Evolutionary conservation across 2,329 filamentous ascomycete species (phyloP), one percentile per base, ranked within the genome.

Genomic region (Penicillium sp.): DNA sequence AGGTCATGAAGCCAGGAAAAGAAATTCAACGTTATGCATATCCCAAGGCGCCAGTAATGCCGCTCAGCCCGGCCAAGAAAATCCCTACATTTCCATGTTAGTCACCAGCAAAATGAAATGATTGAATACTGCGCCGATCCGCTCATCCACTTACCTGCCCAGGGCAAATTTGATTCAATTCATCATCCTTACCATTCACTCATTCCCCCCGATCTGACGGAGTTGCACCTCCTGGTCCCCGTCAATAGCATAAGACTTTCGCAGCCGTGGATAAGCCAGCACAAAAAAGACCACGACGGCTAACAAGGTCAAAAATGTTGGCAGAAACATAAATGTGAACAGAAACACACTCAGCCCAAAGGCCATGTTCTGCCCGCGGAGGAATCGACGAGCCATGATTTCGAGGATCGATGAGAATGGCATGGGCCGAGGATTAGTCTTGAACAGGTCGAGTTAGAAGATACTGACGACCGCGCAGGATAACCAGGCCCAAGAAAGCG

Each of bases 241-340:
- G 33, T 64, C 60, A 28, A 61, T 8, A 17, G 30, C 10, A 44
- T 54, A 44, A 2, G 64, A 63, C 60, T 71, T 75, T 4, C 66
- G 63, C 1, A 76, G 59, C 3, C 64, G 65, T 0, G 74, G 74
- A 62, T 75, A 76, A 13, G 65, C 70, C 5, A 76, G 63, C 1
- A 70, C 47, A 42, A 76, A 75, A 54, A 76, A 75, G 19, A 71
- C 58, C 2, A 76, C 59, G 10, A 76, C 75, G 0, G 72, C 74
- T 19, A 75, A 53, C 2, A 76, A 62, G 9, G 76, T 64, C 7
- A 76, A 58, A 28, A 76, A 65, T 0, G 75, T 76, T 5, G 75
- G 75, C 5, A 76, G 56, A n/a, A 76, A 72, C 69, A 75, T 73
- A 45, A 76, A 76, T 13, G 68, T 70, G 28, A 76, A 76, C 15